phyloP scores from a whole-genome alignment of 768 basidiomycete species.

The Lactarius evosmus region DNA sequence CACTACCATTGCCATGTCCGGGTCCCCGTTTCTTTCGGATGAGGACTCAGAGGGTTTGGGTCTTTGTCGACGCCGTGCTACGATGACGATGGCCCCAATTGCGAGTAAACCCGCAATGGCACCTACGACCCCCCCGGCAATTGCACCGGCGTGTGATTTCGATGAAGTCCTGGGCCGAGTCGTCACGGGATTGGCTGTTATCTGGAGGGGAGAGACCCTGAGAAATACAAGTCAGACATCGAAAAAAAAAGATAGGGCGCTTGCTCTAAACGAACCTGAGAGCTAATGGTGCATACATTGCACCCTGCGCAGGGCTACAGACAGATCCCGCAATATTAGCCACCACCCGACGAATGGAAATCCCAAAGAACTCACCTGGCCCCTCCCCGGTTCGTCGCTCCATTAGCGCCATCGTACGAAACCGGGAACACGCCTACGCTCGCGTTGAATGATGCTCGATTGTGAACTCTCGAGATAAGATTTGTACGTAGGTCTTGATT shows the following conservation, averaged over 20 bases:
- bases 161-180: background rate
- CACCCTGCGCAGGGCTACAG: constrained; percentile 29
- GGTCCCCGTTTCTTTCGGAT: background rate
- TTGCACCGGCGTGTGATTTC: constrained; percentile 10
- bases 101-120: constrained; percentile 3
- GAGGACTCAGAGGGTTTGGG: background rate
- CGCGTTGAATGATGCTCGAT: constrained; percentile 10
- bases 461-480: constrained; percentile 18
- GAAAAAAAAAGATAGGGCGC: background rate
- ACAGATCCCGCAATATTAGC: background rate
- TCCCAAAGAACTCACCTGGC: constrained; percentile 17
- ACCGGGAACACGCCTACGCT: constrained; percentile 14
- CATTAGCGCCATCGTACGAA: background rate
- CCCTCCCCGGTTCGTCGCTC: constrained; percentile 1
- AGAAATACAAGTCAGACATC: background rate
- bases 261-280: constrained; percentile 23
- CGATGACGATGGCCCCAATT: background rate
- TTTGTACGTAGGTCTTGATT: background rate
- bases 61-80: constrained; percentile 6
- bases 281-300: constrained; percentile 30
- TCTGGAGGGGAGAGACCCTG: constrained; percentile 5
- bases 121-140: constrained; percentile 25
- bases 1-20: background rate
- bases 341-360: background rate
- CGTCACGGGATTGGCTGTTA: background rate